Percentiles rank a stretch among this genome's conserved stretches.
phyloP scores from a whole-genome alignment of 306 rosid species.

The Vicia sativa region DNA sequence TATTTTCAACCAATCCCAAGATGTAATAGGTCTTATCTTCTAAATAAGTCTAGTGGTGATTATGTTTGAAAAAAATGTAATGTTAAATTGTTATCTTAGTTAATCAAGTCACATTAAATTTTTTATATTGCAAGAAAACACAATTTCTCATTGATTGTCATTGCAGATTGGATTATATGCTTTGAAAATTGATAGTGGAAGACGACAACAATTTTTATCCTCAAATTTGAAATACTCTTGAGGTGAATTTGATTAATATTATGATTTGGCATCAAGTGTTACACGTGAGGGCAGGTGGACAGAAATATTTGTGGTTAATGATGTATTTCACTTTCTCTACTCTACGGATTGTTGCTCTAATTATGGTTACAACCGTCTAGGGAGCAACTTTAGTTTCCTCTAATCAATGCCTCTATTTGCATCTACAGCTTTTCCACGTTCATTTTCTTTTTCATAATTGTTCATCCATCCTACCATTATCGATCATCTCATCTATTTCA shows the following conservation, averaged over 20 bases:
- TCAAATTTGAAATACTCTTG: background rate
- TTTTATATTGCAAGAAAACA: too few species aligned
- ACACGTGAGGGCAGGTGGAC: slow-evolving; percentile 37
- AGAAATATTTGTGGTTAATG: background rate
- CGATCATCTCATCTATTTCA: slow-evolving; percentile 16
- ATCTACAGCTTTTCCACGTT: slow-evolving; percentile 12
- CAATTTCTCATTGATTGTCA: too few species aligned
- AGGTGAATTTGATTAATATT: background rate
- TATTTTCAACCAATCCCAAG: too few species aligned
- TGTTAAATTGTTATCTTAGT: too few species aligned
- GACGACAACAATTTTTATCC: too few species aligned
- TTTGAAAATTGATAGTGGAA: too few species aligned
- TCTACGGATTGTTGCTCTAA: slow-evolving; percentile 10
- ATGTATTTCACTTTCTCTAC: background rate
- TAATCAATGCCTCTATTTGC: slow-evolving; percentile 35
- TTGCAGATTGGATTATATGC: too few species aligned
- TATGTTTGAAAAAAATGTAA: too few species aligned
- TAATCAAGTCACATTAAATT: too few species aligned
- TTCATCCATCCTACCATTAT: too few species aligned
- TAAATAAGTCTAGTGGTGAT: too few species aligned
- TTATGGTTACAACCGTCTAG: slow-evolving; percentile 35
- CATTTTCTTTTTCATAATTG: background rate
- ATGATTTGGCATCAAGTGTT: background rate
- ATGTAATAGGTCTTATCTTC: too few species aligned
- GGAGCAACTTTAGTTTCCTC: slow-evolving; percentile 21